A percentile compares a stretch with the other conserved stretches of the same genome.
These are phyloP conservation scores for Populus davidiana DNA, from an alignment of 345 rosid genomes.

Conservation along the genomic window DNA sequence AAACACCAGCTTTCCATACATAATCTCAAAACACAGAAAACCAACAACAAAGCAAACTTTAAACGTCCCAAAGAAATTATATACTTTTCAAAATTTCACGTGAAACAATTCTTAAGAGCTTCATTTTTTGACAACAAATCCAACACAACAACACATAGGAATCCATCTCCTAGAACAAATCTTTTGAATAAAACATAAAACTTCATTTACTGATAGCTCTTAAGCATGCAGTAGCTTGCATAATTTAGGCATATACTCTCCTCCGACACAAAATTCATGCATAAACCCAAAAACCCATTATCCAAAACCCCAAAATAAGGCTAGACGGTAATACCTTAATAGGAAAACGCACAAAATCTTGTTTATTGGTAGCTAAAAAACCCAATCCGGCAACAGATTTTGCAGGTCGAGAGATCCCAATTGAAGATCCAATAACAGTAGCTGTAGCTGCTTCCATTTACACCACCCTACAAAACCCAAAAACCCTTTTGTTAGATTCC, in stretches of 20 bases:
- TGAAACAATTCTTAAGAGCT: not conserved
- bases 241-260: not conserved
- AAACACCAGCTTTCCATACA: not conserved
- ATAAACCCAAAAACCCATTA: not conserved
- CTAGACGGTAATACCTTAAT: conserved; percentile 26
- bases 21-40: not conserved
- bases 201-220: not conserved
- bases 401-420: conserved; percentile 22
- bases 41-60: not conserved
- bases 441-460: conserved; percentile 2
- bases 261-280: too few species aligned
- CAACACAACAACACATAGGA: not conserved
- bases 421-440: conserved; percentile 1
- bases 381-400: conserved; percentile 36
- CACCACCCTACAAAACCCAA: not conserved
- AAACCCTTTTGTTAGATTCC: not conserved
- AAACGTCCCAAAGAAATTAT: not conserved
- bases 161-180: not conserved
- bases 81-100: not conserved
- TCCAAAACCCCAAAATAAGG: not conserved
- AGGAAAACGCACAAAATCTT: conserved; percentile 36
- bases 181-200: not conserved
- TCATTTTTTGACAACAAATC: not conserved
- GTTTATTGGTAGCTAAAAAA: conserved; percentile 30
- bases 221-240: not conserved